A percentile compares a stretch with the other conserved stretches of the same genome.
Evolutionary conservation across 495 filamentous ascomycete species (phyloP).

Genomic region (Neurospora africana): DNA sequence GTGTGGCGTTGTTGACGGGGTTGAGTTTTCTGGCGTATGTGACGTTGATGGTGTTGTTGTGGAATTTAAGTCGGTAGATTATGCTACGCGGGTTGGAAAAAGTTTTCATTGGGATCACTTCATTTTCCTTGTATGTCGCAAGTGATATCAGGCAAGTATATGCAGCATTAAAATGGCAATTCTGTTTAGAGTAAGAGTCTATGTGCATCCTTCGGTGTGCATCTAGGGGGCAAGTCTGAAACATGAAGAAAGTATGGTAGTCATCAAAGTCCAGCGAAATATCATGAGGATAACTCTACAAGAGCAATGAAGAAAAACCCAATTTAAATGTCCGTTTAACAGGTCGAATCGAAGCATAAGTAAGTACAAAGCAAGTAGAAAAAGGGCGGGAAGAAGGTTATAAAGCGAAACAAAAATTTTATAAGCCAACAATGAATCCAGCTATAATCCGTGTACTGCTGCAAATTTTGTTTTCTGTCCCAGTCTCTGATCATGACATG

Average conservation of each 20-base stretch:
- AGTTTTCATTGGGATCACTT: neutral
- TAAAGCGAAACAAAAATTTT: neutral
- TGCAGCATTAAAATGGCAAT: neutral
- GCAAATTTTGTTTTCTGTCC: conserved; percentile 4
- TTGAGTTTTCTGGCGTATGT: conserved; percentile 76
- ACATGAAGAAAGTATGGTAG: neutral
- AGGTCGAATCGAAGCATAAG: neutral
- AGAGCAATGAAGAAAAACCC: neutral
- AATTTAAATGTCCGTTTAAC: neutral
- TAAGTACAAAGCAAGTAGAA: conserved; percentile 6
- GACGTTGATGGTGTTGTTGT: conserved; percentile 64
- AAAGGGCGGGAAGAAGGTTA: neutral
- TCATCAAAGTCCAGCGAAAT: neutral
- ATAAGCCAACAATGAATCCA: neutral
- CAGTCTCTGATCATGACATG: neutral
- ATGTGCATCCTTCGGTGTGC: too few relatives aligned
- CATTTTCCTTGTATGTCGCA: neutral
- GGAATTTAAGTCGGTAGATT: conserved; percentile 36
- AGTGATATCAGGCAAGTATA: neutral
- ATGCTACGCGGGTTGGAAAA: neutral
- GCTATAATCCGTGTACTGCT: neutral
- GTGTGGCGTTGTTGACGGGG: conserved; percentile 69
- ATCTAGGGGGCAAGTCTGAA: neutral
- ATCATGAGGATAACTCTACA: neutral
- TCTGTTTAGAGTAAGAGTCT: neutral